Evolutionary conservation across 805 yeast genomes (phyloP).

Genomic region (Hanseniaspora clermontiae): DNA sequence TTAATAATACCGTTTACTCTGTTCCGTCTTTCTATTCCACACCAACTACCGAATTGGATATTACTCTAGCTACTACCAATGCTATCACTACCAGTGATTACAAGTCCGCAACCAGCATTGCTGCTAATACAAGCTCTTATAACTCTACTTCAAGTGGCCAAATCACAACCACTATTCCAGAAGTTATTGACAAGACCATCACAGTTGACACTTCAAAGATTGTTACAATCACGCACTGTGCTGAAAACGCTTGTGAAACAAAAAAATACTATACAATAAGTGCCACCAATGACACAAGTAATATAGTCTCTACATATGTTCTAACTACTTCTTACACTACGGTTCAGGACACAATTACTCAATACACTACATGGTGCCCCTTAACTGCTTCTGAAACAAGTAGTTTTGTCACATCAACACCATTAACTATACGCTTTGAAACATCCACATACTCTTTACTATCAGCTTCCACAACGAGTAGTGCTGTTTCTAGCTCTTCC

Average conservation of each 20-base stretch:
- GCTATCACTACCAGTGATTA: background rate
- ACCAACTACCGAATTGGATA: background rate
- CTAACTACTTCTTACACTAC: constrained; percentile 27
- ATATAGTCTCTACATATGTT: constrained; percentile 19
- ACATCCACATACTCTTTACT: no score
- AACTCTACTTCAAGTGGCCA: background rate
- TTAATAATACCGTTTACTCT: background rate
- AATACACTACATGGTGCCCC: constrained; percentile 35
- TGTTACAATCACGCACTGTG: constrained; percentile 7
- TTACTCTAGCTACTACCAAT: background rate
- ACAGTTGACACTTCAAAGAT: constrained; percentile 10
- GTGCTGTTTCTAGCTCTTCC: no score
- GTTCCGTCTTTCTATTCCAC: background rate
- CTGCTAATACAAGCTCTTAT: background rate
- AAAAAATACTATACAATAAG: constrained; percentile 15
- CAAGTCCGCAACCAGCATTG: background rate
- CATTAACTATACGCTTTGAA: background rate
- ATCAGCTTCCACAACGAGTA: background rate
- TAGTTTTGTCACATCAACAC: background rate
- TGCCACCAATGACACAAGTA: constrained; percentile 17
- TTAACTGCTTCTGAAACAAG: constrained; percentile 16
- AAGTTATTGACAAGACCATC: constrained; percentile 1
- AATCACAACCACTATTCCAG: background rate
- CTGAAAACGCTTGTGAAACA: constrained; percentile 2
- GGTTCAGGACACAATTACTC: constrained; percentile 25